Base-by-base conservation (phyloP, 345 rosid genomes). In the Geranium rotundifolium region DNA sequence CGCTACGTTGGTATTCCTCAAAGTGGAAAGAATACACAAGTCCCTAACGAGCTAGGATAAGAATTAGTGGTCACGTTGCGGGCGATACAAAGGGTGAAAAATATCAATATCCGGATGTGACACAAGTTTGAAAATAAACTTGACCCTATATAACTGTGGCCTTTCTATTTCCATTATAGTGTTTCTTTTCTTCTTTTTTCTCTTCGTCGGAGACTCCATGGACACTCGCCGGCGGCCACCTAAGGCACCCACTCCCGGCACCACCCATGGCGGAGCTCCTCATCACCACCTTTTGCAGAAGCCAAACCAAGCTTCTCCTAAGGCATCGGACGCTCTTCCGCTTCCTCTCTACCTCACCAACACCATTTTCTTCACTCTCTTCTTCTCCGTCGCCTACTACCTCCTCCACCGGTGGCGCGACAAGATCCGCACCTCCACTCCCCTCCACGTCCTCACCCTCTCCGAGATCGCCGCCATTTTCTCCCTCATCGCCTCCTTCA, bases 401-500 rank as follows among this genome's bases (percentile, higher is more conserved):
- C 87, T 90, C 41, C 93, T 90, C 73, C 90, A 79, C 70, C 80
- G 97, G n/a, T n/a, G n/a, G n/a, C n/a, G n/a, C n/a, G n/a, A n/a
- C n/a, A n/a, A n/a, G n/a, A n/a, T n/a, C n/a, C 96, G 96, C 54
- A 79, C 63, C 73, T 82, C 87, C 27, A 80, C 91, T 0, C 97
- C 96, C 7, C 97, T 90, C 59, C 97, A 90, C 60, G 84, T 85
- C 64, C 86, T 90, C 58, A 85, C 87, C 6, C 65, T 85, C 62
- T 70, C 92, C 31, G 97, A 90, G 61, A 83, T 88, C 61, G 82
- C 75, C 49, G 96, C 93, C 68, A 71, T 90, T 30, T 69, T 88
- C 61, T 81, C 91, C 34, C 82, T 90, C 50, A 72, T 83, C 71
- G 96, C 93, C 14, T 88, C 97, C 19, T 84, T 88, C 64, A 85